A percentile compares a stretch with the other conserved stretches of the same genome.
These are phyloP conservation scores for Nitzschia inconspicua DNA, from an alignment of 108 stramenopile species.

Conservation along the genomic window DNA sequence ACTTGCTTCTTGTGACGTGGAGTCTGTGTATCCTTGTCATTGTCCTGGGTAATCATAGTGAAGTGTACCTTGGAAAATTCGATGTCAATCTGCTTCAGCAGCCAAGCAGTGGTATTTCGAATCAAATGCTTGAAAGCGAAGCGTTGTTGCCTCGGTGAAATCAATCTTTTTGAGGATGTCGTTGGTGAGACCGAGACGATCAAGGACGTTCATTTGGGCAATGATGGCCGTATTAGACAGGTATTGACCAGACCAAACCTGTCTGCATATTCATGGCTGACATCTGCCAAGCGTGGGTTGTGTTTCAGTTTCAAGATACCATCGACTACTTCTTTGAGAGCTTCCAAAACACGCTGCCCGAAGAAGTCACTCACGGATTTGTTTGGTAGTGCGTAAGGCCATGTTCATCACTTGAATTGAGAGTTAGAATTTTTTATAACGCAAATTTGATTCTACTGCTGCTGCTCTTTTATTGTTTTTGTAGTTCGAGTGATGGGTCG, in stretches of 20 bases:
- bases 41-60: constrained; percentile 39
- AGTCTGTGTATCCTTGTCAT: constrained; percentile 36
- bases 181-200: constrained; percentile 55
- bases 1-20: constrained; percentile 60
- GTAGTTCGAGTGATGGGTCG: too few relatives aligned
- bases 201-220: constrained; percentile 53
- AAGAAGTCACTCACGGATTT: too few relatives aligned
- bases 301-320: too few relatives aligned
- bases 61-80: constrained; percentile 29
- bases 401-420: too few relatives aligned
- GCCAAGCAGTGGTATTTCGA: too few relatives aligned
- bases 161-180: constrained; percentile 22
- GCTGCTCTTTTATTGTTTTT: too few relatives aligned
- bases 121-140: constrained; percentile 54
- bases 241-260: constrained; percentile 66
- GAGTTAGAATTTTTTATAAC: too few relatives aligned
- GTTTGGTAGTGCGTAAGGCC: too few relatives aligned
- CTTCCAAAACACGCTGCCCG: too few relatives aligned
- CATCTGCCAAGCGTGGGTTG: constrained; percentile 40
- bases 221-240: constrained; percentile 65
- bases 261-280: constrained; percentile 63
- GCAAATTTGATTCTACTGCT: too few relatives aligned
- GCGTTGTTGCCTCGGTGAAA: constrained; percentile 31
- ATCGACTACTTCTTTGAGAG: too few relatives aligned
- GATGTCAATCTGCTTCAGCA: constrained; percentile 48